Evolutionary conservation across 805 yeast species (phyloP).

Genomic region (Candida glaebosa): DNA sequence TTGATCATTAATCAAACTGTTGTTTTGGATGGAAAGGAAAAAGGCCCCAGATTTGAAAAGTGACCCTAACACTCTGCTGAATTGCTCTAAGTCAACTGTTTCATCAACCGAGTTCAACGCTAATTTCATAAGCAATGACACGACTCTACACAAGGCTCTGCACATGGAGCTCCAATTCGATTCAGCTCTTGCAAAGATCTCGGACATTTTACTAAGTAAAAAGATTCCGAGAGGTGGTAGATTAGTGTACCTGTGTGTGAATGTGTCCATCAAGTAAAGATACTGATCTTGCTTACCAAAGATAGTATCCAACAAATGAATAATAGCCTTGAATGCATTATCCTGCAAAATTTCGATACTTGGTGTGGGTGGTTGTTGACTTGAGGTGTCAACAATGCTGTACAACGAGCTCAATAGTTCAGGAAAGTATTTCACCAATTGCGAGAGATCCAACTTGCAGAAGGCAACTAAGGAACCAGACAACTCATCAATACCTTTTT

Average conservation of each 20-base stretch:
- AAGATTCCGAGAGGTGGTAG: constrained; percentile 52
- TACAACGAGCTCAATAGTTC: constrained; percentile 43
- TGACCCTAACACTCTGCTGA: constrained; percentile 27
- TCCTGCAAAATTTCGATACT: constrained; percentile 31
- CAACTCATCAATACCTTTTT: constrained; percentile 41
- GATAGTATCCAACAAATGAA: constrained; percentile 58
- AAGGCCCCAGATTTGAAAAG: constrained; percentile 37
- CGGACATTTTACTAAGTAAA: constrained; percentile 44
- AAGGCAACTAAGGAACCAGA: constrained; percentile 46
- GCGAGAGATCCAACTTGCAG: constrained; percentile 50
- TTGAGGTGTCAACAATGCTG: constrained; percentile 26
- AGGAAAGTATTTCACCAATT: constrained; percentile 60
- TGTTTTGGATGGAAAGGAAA: constrained; percentile 48
- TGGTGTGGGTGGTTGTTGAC: constrained; percentile 19
- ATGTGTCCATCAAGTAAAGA: constrained; percentile 52
- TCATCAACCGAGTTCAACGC: constrained; percentile 24
- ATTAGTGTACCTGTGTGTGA: constrained; percentile 30
- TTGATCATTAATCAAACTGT: constrained; percentile 56
- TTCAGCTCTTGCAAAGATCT: constrained; percentile 46
- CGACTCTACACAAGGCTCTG: constrained; percentile 59
- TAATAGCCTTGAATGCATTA: constrained; percentile 50
- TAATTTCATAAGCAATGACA: constrained; percentile 47
- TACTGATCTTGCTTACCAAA: constrained; percentile 66
- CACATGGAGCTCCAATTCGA: constrained; percentile 61
- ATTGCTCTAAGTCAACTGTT: constrained; percentile 15